A percentile compares a stretch with the other conserved stretches of the same genome.
phyloP scores from a whole-genome alignment of 176 grass and related monocot species.

The Alopecurus myosuroides region DNA sequence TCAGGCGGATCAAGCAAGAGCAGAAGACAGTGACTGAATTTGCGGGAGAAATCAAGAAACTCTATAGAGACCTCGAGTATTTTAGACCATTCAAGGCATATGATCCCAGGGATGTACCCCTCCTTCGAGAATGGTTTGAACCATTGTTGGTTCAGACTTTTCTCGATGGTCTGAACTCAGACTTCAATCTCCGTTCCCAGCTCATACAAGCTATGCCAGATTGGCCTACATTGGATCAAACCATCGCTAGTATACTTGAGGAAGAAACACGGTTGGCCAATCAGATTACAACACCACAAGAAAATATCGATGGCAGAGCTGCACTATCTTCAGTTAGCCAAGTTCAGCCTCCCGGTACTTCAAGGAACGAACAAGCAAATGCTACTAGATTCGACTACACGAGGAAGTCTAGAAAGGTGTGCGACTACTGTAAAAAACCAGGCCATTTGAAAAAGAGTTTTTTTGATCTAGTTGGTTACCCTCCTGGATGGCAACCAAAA shows the following conservation, averaged over 20 bases:
- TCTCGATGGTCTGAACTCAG: neutral
- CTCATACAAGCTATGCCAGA: too few species aligned
- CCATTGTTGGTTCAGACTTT: neutral
- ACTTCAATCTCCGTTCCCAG: neutral
- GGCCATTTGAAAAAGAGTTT: neutral
- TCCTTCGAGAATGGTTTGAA: neutral
- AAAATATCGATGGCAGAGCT: neutral
- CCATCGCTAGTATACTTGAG: too few species aligned
- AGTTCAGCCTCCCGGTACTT: neutral
- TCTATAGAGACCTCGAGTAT: neutral
- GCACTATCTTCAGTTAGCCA: neutral
- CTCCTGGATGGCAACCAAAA: too few species aligned
- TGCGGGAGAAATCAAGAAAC: too few species aligned
- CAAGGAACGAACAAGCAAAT: neutral
- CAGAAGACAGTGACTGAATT: too few species aligned
- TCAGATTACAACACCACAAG: neutral
- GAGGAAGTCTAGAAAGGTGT: neutral
- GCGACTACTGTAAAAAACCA: neutral
- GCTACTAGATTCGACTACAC: neutral
- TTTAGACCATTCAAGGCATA: neutral
- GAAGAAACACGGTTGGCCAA: neutral
- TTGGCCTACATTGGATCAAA: too few species aligned
- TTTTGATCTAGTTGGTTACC: neutral
- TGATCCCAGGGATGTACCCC: neutral
- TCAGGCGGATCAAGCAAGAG: too few species aligned